phyloP scores from a whole-genome alignment of 176 grass and related monocot genomes.

The barley (Hordeum vulgare) region MorexV3_pseudomolecules_assembly NC_058521.1:358056500-358056999 shows the following conservation, averaged over 20 bases:
- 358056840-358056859: conserved; percentile 26
- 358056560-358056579: conserved; percentile 59
- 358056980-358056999: too few relatives aligned
- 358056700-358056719: not conserved
- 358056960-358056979: conserved; percentile 12
- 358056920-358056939: conserved; percentile 50
- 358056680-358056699: conserved; percentile 37
- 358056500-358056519: conserved; percentile 75
- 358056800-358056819: conserved; percentile 18
- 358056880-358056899: conserved; percentile 15
- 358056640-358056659: conserved; percentile 56
- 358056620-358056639: conserved; percentile 72
- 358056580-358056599: conserved; percentile 95
- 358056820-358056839: conserved; percentile 38
- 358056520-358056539: conserved; percentile 89
- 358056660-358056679: conserved; percentile 67
- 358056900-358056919: conserved; percentile 35
- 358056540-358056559: conserved; percentile 90
- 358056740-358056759: conserved; percentile 35
- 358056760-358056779: conserved; percentile 41
- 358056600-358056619: conserved; percentile 95
- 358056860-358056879: conserved; percentile 9
- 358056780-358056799: conserved; percentile 45
- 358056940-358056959: conserved; percentile 27
- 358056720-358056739: conserved; percentile 22